Evolutionary conservation across 2,329 filamentous ascomycete species (phyloP), one percentile per base, ranked within the genome.

Genomic region (Fusarium equiseti): DNA sequence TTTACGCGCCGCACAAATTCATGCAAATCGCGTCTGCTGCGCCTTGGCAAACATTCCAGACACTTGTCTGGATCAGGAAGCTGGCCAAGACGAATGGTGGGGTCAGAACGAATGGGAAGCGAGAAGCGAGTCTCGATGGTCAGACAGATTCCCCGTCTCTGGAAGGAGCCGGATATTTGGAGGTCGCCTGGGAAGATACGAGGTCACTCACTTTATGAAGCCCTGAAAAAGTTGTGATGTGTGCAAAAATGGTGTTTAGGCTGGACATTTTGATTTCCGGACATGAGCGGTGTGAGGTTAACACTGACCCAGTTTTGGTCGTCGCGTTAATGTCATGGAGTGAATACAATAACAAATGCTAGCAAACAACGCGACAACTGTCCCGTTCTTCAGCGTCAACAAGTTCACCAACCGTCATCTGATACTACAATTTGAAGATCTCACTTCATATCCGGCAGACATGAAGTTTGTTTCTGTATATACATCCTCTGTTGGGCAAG

Each of bases 211-310:
- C 5, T 11, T 16, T 16, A 4, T 26, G 18, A 11, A 40, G 24
- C 4, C 11, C 15, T 40, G 18, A 4, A 5, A 10, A 10, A 5
- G 7, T 2, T 10, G 9, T 27, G 8, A n/a, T 40, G 12, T 8
- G 12, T 20, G 18, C 13, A 26, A 27, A 4, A 0, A 12, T 16
- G 16, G 13, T 42, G 3, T 16, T 27, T 20, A 38, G 35, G 18
- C 2, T 12, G 10, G 18, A 1, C 0, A 0, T 38, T 0, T n/a
- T 12, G 10, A 6, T 16, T 18, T 5, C 8, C 8, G 6, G 16
- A 2, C 38, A 3, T 5, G 4, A 8, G 18, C 10, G 10, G 7
- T 35, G 20, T 15, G 15, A 32, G 7, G 13, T 15, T 6, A 1
- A 7, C 29, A 3, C 13, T 20, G 12, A 31, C 5, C 2, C 3